Percentiles rank a stretch among this genome's conserved stretches.
Conservation (phyloP, 495 filamentous ascomycete genomes). For the Lasiosphaeris hirsuta region DNA sequence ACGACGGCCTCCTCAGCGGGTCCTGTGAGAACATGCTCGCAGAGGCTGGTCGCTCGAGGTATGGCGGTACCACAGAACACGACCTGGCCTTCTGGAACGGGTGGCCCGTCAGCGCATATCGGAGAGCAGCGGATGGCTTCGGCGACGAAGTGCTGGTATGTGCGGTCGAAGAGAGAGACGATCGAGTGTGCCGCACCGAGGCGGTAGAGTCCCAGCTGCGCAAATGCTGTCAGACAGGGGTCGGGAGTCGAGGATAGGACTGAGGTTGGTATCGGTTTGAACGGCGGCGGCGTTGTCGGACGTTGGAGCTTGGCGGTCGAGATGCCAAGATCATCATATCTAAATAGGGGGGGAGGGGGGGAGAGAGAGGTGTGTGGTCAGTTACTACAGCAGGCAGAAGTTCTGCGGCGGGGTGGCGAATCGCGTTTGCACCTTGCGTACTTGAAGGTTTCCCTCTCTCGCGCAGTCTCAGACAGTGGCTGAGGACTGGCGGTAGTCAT, state of each 20-base stretch:
- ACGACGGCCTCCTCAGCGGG: slow-evolving; percentile 19
- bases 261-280: slow-evolving; percentile 16
- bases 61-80: slow-evolving; percentile 42
- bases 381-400: background rate
- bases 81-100: slow-evolving; percentile 12
- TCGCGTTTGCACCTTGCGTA: slow-evolving; percentile 13
- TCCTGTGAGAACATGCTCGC: slow-evolving; percentile 40
- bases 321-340: slow-evolving; percentile 25
- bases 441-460: slow-evolving; percentile 35
- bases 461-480: slow-evolving; percentile 23
- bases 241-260: slow-evolving; percentile 43
- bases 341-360: background rate
- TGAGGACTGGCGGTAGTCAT: slow-evolving; percentile 6
- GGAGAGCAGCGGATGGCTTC: slow-evolving; percentile 58
- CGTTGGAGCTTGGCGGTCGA: slow-evolving; percentile 15
- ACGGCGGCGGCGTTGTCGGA: background rate
- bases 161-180: slow-evolving; percentile 59
- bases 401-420: background rate
- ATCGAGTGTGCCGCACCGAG: slow-evolving; percentile 52
- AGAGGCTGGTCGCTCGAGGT: slow-evolving; percentile 44
- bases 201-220: slow-evolving; percentile 57
- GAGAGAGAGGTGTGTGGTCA: too few relatives aligned
- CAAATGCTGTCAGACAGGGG: slow-evolving; percentile 59
- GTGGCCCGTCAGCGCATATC: slow-evolving; percentile 38
- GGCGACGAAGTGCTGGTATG: slow-evolving; percentile 59